phyloP scores from a whole-genome alignment of 495 filamentous ascomycete species.

The Penicillium flavigenum region DNA sequence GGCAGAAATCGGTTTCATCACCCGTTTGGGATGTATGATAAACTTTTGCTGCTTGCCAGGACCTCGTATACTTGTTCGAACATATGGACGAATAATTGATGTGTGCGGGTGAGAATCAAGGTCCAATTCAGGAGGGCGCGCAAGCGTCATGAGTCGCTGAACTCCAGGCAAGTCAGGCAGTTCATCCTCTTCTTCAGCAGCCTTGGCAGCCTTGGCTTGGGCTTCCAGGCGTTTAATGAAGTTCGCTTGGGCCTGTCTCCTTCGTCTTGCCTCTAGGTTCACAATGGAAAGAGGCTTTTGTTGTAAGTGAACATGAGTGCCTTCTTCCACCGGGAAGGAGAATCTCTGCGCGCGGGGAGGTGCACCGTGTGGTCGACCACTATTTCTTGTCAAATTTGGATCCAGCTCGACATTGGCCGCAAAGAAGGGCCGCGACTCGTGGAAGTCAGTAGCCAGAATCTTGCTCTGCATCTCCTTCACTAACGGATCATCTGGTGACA shows the following conservation, averaged over 20 bases:
- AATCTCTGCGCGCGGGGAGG: conserved; percentile 5
- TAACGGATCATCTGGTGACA: conserved; percentile 48
- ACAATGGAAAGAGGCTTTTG: conserved; percentile 37
- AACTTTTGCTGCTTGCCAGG: conserved; percentile 1
- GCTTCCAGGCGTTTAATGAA: conserved; percentile 27
- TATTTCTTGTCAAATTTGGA: conserved; percentile 27
- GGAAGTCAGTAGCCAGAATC: conserved; percentile 41
- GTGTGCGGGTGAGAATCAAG: conserved; percentile 20
- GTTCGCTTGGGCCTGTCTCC: conserved; percentile 28
- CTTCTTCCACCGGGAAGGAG: conserved; percentile 33
- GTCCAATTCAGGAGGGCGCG: conserved; percentile 18
- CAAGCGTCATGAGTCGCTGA: conserved; percentile 37
- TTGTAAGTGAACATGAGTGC: conserved; percentile 39
- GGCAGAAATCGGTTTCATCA: conserved; percentile 23
- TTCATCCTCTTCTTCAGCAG: conserved; percentile 1
- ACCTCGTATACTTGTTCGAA: not conserved
- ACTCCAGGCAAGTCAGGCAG: conserved; percentile 14
- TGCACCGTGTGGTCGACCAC: conserved; percentile 6
- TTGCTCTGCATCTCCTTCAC: conserved; percentile 54
- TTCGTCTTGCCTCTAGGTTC: conserved; percentile 32
- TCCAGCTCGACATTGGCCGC: conserved; percentile 37
- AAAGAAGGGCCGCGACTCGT: conserved; percentile 29
- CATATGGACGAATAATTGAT: conserved; percentile 27
- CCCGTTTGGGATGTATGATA: conserved; percentile 1
- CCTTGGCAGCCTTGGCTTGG: conserved; percentile 13